A percentile compares a stretch with the other conserved stretches of the same genome.
Conservation (phyloP, 768 basidiomycete genomes). For the Leccinellum albellum region DNA sequence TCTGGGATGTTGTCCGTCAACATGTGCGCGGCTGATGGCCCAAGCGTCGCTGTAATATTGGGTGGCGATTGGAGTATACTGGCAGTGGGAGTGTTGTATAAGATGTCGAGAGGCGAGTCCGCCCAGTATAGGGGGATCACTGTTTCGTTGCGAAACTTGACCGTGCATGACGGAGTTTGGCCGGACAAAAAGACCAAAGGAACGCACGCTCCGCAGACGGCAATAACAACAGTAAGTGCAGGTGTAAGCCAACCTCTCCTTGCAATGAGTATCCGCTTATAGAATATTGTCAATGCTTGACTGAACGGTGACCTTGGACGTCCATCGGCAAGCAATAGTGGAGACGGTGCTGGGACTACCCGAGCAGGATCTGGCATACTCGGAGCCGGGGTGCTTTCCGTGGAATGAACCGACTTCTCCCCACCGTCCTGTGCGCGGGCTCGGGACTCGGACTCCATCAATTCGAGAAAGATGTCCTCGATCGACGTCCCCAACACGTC, state of each 20-base stretch:
- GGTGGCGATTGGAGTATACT: slow-evolving; percentile 54
- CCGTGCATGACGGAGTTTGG: slow-evolving; percentile 49
- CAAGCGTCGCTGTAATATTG: slow-evolving; percentile 44
- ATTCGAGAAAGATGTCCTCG: slow-evolving; percentile 75
- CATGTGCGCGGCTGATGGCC: slow-evolving; percentile 36
- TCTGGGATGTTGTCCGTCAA: slow-evolving; percentile 43
- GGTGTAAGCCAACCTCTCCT: slow-evolving; percentile 69
- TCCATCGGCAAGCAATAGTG: slow-evolving; percentile 41
- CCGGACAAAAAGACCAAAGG: slow-evolving; percentile 62
- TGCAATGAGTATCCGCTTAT: slow-evolving; percentile 62
- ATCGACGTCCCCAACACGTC: slow-evolving; percentile 72
- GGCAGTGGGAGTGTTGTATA: slow-evolving; percentile 32
- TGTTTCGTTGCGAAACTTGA: slow-evolving; percentile 34
- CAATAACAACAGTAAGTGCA: slow-evolving; percentile 48
- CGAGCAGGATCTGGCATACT: not conserved
- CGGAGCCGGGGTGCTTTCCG: not conserved
- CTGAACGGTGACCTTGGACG: slow-evolving; percentile 50
- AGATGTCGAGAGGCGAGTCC: slow-evolving; percentile 36
- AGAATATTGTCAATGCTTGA: slow-evolving; percentile 71
- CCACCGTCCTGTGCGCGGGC: slow-evolving; percentile 24
- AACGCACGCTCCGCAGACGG: slow-evolving; percentile 60
- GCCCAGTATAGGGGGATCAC: slow-evolving; percentile 55
- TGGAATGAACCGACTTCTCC: slow-evolving; percentile 16
- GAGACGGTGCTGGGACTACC: not conserved
- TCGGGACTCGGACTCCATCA: slow-evolving; percentile 49